Evolutionary conservation across 2,329 filamentous ascomycete genomes (phyloP).

Genomic region (Hypomyces perniciosus): DNA sequence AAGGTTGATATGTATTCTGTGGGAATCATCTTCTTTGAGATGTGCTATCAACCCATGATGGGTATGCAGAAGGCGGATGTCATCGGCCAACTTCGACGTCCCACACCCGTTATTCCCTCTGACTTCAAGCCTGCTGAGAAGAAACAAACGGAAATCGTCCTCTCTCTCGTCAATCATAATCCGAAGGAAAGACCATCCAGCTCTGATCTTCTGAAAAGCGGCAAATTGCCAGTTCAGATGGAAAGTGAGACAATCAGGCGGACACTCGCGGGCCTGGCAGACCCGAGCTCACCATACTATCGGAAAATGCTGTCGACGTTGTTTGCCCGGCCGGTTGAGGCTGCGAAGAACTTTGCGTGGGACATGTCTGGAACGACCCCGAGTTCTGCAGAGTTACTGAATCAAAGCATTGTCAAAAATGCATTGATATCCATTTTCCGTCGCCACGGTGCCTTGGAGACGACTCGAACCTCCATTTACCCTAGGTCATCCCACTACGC

Average conservation of each 20-base stretch:
- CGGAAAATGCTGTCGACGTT: constrained; percentile 82
- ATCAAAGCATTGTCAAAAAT: constrained; percentile 69
- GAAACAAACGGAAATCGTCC: constrained; percentile 71
- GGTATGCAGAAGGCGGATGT: constrained; percentile 60
- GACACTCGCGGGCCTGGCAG: constrained; percentile 72
- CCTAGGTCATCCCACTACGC: constrained; percentile 75
- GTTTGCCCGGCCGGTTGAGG: constrained; percentile 69
- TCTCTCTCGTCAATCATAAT: constrained; percentile 73
- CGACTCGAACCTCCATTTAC: constrained; percentile 67
- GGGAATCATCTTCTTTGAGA: constrained; percentile 97
- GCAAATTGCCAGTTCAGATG: constrained; percentile 83
- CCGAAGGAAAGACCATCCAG: constrained; percentile 79
- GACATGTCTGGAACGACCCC: constrained; percentile 57
- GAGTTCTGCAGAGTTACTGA: constrained; percentile 56
- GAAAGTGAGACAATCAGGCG: constrained; percentile 87
- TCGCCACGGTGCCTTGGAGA: constrained; percentile 82
- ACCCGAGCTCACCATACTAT: constrained; percentile 82
- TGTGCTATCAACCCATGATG: constrained; percentile 69
- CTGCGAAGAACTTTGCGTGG: constrained; percentile 76
- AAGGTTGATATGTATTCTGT: constrained; percentile 99
- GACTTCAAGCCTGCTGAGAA: constrained; percentile 67
- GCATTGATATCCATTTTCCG: constrained; percentile 73
- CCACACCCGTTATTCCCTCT: constrained; percentile 61
- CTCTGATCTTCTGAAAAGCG: constrained; percentile 73
- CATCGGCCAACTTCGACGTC: constrained; percentile 62